Evolutionary conservation across 768 basidiomycete species (phyloP).

Genomic region (Amanita fuliginea): DNA sequence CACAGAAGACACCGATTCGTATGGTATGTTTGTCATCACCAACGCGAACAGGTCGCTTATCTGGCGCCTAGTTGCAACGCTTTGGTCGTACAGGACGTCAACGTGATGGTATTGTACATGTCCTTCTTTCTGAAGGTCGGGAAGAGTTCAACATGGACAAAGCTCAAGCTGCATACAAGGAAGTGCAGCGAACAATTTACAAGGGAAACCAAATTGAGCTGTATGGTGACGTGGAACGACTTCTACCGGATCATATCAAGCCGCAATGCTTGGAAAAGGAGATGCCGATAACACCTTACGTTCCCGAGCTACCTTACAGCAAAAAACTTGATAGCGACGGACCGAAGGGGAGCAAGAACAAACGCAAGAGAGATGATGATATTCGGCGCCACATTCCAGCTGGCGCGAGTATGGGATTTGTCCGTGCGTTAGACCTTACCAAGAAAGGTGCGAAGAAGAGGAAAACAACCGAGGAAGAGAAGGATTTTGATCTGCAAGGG

Average conservation of each 20-base stretch:
- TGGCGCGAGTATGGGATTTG: slow-evolving; percentile 64
- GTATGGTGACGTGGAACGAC: slow-evolving; percentile 82
- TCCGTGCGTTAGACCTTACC: slow-evolving; percentile 53
- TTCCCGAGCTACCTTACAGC: slow-evolving; percentile 34
- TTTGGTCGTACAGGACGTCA: slow-evolving; percentile 93
- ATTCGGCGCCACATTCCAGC: slow-evolving; percentile 59
- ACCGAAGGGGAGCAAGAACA: slow-evolving; percentile 27
- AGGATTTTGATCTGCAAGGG: slow-evolving; percentile 40
- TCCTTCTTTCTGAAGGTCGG: slow-evolving; percentile 80
- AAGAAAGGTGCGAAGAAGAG: slow-evolving; percentile 36
- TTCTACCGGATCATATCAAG: slow-evolving; percentile 69
- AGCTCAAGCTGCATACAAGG: slow-evolving; percentile 75
- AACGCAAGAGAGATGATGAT: slow-evolving; percentile 65
- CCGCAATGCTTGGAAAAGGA: slow-evolving; percentile 70
- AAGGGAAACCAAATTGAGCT: slow-evolving; percentile 82
- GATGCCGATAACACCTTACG: slow-evolving; percentile 74
- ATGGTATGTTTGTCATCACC: slow-evolving; percentile 50
- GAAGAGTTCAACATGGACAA: slow-evolving; percentile 88
- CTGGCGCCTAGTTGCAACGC: slow-evolving; percentile 68
- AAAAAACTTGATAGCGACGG: slow-evolving; percentile 22
- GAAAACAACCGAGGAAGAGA: slow-evolving; percentile 26
- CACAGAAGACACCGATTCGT: slow-evolving; percentile 91
- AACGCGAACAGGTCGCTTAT: slow-evolving; percentile 4
- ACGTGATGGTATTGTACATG: slow-evolving; percentile 80
- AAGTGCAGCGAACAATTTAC: slow-evolving; percentile 82